These are phyloP conservation scores for Microcyclosporella mali DNA, from an alignment of 2,329 filamentous ascomycete genomes.

Conservation along the genomic window DNA sequence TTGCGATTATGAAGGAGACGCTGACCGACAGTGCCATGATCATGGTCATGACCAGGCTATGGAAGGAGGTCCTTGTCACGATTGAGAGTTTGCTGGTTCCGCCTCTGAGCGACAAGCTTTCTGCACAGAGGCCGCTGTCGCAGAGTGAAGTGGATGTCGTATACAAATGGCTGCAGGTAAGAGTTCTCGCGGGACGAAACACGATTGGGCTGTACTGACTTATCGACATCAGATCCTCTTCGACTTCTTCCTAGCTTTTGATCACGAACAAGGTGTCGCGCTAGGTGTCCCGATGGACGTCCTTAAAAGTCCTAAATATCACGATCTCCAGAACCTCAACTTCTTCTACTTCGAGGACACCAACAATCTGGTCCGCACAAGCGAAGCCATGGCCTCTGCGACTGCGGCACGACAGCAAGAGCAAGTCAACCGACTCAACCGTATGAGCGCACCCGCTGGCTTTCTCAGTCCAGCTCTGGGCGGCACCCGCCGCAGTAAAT, in stretches of 20 bases:
- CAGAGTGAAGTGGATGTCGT: slow-evolving; percentile 90
- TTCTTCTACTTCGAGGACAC: slow-evolving; percentile 98
- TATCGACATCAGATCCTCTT: slow-evolving; percentile 56
- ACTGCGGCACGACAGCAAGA: slow-evolving; percentile 70
- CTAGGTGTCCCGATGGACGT: slow-evolving; percentile 86
- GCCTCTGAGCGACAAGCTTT: slow-evolving; percentile 89
- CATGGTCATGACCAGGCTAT: slow-evolving; percentile 93
- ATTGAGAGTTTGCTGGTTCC: slow-evolving; percentile 87
- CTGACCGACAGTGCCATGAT: slow-evolving; percentile 94
- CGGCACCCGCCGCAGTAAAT: slow-evolving; percentile 41
- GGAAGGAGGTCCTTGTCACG: slow-evolving; percentile 94
- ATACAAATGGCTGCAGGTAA: slow-evolving; percentile 77
- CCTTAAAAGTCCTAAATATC: slow-evolving; percentile 94
- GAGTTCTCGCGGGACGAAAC: neutral
- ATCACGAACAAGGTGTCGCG: slow-evolving; percentile 75
- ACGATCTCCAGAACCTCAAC: slow-evolving; percentile 90
- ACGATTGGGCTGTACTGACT: neutral
- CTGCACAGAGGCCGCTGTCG: slow-evolving; percentile 72
- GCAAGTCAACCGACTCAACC: slow-evolving; percentile 47
- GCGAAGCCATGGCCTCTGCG: slow-evolving; percentile 87
- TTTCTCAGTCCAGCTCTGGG: slow-evolving; percentile 52
- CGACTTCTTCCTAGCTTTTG: slow-evolving; percentile 88
- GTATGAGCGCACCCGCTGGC: slow-evolving; percentile 60
- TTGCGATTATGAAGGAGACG: slow-evolving; percentile 97
- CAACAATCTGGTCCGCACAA: slow-evolving; percentile 86